Base-by-base conservation (phyloP, 1,284 basidiomycete species). In the Xerocomus amazonicus region DNA sequence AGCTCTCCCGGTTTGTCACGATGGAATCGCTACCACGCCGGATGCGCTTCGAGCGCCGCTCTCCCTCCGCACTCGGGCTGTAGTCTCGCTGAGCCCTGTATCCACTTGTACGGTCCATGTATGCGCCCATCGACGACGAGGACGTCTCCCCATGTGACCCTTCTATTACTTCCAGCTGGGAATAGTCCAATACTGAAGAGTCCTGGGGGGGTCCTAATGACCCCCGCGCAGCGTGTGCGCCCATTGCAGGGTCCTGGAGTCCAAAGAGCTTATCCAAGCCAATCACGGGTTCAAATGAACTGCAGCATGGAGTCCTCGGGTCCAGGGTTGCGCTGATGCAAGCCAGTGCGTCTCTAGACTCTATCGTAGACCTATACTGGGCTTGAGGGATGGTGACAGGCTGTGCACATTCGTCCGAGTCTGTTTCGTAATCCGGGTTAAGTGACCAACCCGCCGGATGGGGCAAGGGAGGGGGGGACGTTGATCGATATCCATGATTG, bases 1-100 rank as follows among this genome's bases (percentile, higher is more conserved):
- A 34, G 16, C 46, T 46, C 35, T 49, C 51, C 39, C 39, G 45
- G 38, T 45, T 47, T 50, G 39, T 45, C 45, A 50, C 53, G 52
- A 51, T 33, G n/a, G 52, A 47, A 52, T 51, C 45, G 46, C 52
- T 23, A 23, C 19, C 19, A 16, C 47, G n/a, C 35, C 64, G 59
- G 38, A 41, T 19, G 41, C 66, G 66, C 62, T 65, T 69, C 55
- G 26, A 40, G 6, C 53, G 54, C 56, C 63, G 60, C 45, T 55
- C 67, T 59, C 51, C 33, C 33, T 56, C 63, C 67, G 48, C 46
- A 34, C 54, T 56, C 27, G 35, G 47, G 46, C 55, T 55, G n/a
- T 50, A 53, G 28, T 53, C 49, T 34, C 53, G 63, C 27, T 43
- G 47, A 4, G 10, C 9, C 6, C 41, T 23, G 12, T 19, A 19